Evolutionary conservation across 108 stramenopile species (phyloP).

Genomic region (Pseudonitzschia multistriata): DNA sequence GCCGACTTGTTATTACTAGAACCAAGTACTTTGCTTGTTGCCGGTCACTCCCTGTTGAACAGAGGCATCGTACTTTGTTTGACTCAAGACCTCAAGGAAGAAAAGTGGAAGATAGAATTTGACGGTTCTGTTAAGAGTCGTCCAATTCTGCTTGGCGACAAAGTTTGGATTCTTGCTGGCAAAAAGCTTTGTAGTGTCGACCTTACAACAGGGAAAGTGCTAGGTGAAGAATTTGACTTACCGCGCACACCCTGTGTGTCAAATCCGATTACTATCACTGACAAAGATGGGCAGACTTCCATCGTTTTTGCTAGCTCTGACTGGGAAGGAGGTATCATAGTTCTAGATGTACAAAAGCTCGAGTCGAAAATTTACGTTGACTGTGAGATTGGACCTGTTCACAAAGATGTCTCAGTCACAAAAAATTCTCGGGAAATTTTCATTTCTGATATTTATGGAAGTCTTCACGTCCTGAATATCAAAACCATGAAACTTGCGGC

Average conservation of each 20-base stretch:
- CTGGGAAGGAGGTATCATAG: conserved; percentile 34
- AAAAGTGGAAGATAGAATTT: conserved; percentile 16
- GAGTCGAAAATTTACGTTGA: conserved; percentile 11
- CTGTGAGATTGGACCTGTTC: conserved; percentile 27
- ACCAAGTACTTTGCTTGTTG: not conserved
- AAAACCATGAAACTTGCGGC: not conserved
- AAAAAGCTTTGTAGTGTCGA: not conserved
- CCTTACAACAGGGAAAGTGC: not conserved
- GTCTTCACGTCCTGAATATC: conserved; percentile 19
- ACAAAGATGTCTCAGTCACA: conserved; percentile 14
- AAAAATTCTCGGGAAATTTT: not conserved
- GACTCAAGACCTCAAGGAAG: conserved; percentile 20
- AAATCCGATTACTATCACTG: not conserved
- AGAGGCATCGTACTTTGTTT: conserved; percentile 24
- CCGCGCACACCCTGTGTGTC: conserved; percentile 13
- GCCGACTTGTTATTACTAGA: conserved; percentile 18
- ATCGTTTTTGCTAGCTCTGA: conserved; percentile 25
- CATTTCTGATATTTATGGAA: conserved; percentile 26
- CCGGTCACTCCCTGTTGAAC: conserved; percentile 17
- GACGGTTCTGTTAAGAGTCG: conserved; percentile 25
- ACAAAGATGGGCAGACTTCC: conserved; percentile 1
- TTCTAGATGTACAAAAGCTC: not conserved
- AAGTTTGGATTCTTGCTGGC: not conserved
- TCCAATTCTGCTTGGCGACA: conserved; percentile 17
- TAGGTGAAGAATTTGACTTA: not conserved